These are phyloP conservation scores for Cupressus sempervirens DNA, from an alignment of 75 land plant species.

Conservation along the genomic window DNA sequence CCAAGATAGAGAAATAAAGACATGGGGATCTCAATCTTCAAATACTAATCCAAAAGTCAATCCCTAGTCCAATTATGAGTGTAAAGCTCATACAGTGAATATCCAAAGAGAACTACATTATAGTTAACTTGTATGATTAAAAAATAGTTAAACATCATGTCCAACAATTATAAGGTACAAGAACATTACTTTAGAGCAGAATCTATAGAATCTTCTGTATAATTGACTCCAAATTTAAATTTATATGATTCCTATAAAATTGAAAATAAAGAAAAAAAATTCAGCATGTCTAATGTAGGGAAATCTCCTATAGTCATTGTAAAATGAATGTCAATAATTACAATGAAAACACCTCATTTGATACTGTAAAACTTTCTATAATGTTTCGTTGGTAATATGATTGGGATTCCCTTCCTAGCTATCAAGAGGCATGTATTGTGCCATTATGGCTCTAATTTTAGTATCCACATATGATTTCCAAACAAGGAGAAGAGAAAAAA, in stretches of 20 bases:
- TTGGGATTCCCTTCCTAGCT: slow-evolving; percentile 30
- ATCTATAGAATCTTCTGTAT: background rate
- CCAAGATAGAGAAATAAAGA: background rate
- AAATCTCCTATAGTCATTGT: background rate
- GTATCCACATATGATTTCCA: slow-evolving; percentile 79
- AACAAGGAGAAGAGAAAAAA: background rate
- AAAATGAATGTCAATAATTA: background rate
- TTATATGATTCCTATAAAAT: background rate
- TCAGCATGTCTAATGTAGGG: background rate
- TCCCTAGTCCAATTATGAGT: background rate
- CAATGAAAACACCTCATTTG: background rate
- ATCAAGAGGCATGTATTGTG: slow-evolving; percentile 87
- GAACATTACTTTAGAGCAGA: background rate
- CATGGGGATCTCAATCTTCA: background rate
- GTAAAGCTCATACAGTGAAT: background rate
- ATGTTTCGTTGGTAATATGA: slow-evolving; percentile 5
- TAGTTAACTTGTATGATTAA: background rate
- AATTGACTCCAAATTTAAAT: background rate
- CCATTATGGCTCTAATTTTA: slow-evolving; percentile 82
- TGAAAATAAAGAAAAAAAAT: background rate
- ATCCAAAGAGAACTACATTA: background rate
- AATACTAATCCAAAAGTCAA: background rate
- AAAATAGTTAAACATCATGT: background rate
- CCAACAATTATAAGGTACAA: background rate
- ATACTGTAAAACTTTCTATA: background rate